A percentile compares a stretch with the other conserved stretches of the same genome.
Evolutionary conservation across 371 early-diverging fungal species (phyloP).

Genomic region (Mortierella sp.): DNA sequence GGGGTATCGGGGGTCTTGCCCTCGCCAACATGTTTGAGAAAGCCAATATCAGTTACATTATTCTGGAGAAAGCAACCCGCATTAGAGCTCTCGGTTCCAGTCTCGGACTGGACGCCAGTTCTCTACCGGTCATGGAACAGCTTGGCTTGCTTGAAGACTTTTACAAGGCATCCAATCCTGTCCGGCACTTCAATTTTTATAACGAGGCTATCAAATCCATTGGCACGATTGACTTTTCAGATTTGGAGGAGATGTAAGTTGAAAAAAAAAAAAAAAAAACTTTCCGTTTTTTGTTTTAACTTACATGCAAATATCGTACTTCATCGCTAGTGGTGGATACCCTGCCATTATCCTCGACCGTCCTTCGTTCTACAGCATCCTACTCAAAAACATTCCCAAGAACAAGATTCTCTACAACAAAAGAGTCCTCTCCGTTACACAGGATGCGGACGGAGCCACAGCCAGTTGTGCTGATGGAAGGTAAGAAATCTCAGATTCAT

Average conservation of each 20-base stretch:
- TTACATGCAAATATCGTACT: background rate
- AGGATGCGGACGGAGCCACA: slow-evolving; percentile 21
- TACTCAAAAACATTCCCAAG: slow-evolving; percentile 40
- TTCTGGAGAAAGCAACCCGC: slow-evolving; percentile 32
- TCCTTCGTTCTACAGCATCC: slow-evolving; percentile 32
- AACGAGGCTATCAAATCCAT: slow-evolving; percentile 17
- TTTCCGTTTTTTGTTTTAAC: too few relatives aligned
- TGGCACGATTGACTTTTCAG: slow-evolving; percentile 37
- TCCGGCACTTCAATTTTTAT: slow-evolving; percentile 46
- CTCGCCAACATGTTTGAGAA: slow-evolving; percentile 47
- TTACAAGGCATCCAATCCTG: slow-evolving; percentile 32
- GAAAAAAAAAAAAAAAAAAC: background rate
- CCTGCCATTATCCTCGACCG: slow-evolving; percentile 41
- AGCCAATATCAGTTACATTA: slow-evolving; percentile 26
- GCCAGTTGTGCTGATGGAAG: slow-evolving; percentile 42
- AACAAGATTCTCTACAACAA: slow-evolving; percentile 38
- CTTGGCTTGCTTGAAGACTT: slow-evolving; percentile 36
- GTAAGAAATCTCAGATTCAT: background rate
- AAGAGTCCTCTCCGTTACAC: slow-evolving; percentile 21
- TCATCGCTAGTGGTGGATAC: slow-evolving; percentile 30
- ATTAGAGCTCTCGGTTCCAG: slow-evolving; percentile 37
- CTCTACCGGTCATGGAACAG: slow-evolving; percentile 42
- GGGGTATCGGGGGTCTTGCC: slow-evolving; percentile 40
- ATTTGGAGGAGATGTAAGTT: slow-evolving; percentile 35
- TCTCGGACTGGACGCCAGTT: slow-evolving; percentile 33